Evolutionary conservation across 495 filamentous ascomycete species (phyloP), one percentile per base, ranked within the genome.

Genomic region (Aspergillus sparsus): DNA sequence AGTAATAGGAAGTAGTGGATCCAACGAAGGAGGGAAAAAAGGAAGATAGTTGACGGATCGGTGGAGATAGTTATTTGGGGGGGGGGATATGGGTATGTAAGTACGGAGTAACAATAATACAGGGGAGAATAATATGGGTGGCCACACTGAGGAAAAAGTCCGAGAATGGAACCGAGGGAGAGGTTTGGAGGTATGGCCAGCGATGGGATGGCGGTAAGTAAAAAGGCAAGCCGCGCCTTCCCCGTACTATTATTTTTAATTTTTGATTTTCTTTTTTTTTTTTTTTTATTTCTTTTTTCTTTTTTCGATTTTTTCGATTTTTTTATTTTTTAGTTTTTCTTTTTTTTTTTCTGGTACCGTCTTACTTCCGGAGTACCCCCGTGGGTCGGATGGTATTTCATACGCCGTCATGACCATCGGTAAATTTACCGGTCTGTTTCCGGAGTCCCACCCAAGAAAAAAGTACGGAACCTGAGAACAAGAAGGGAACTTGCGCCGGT

Each of bases 291-390:
- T 54, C 60, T n/a, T 55, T 59, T 55, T 53, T 55, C 33, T 42
- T 60, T 49, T 34, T 35, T 46, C 53, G 16, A 27, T 57, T 57
- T 56, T 49, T 50, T 61, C 44, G 13, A 6, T 34, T 57, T 62
- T 62, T 58, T 34, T 27, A 53, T 39, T 49, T 42, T 51, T 59
- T 58, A 58, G 42, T 62, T 59, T 34, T 41, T 46, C 57, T 53
- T 57, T 53, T 60, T 55, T 57, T 50, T 64, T 53, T 54, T 50
- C 56, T 53, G 60, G 52, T 60, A 55, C 55, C 32, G 56, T 62
- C 61, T 63, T 66, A 67, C 69, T 70, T 66, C 70, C 67, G 69
- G 68, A 68, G 64, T 66, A 68, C 55, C 62, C 64, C 68, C 71
- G 66, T 67, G 58, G 63, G 63, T 62, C 60, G 35, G 9, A 35